These are phyloP conservation scores for Sclerotinia sclerotiorum DNA, from an alignment of 2,329 filamentous ascomycete genomes.

Conservation along the genomic window DNA sequence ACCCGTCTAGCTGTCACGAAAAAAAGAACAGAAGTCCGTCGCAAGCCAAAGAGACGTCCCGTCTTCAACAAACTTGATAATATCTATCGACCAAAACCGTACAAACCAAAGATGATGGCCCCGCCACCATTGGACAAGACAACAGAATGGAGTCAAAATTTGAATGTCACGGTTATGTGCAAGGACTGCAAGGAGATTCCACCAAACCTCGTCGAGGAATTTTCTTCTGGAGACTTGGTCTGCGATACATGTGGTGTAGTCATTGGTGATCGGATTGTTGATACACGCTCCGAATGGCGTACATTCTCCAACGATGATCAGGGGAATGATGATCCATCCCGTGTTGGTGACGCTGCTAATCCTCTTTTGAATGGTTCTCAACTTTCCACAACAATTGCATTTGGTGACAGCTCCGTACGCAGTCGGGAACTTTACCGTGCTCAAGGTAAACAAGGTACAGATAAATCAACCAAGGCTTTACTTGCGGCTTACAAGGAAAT, in stretches of 20 bases:
- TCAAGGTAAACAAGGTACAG: slow-evolving; percentile 76
- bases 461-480: slow-evolving; percentile 80
- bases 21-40: slow-evolving; percentile 41
- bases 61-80: slow-evolving; percentile 46
- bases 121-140: slow-evolving; percentile 37
- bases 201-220: slow-evolving; percentile 92
- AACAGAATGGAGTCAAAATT: slow-evolving; percentile 59
- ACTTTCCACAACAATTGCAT: slow-evolving; percentile 84
- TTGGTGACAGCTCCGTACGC: slow-evolving; percentile 69
- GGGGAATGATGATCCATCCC: slow-evolving; percentile 92
- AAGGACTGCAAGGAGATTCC: slow-evolving; percentile 88
- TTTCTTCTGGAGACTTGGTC: slow-evolving; percentile 87
- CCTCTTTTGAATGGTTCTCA: slow-evolving; percentile 87
- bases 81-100: slow-evolving; percentile 47
- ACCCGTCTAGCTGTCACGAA: slow-evolving; percentile 37
- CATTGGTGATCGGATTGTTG: slow-evolving; percentile 85
- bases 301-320: slow-evolving; percentile 99
- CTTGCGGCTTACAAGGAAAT: slow-evolving; percentile 87
- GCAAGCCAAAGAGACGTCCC: slow-evolving; percentile 43
- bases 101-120: slow-evolving; percentile 50
- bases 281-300: slow-evolving; percentile 96
- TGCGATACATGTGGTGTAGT: slow-evolving; percentile 91
- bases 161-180: slow-evolving; percentile 83
- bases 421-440: slow-evolving; percentile 76
- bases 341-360: slow-evolving; percentile 93